A percentile compares a stretch with the other conserved stretches of the same genome.
These are phyloP conservation scores for Sindora glabra DNA, from an alignment of 306 rosid species.

Conservation along the genomic window DNA sequence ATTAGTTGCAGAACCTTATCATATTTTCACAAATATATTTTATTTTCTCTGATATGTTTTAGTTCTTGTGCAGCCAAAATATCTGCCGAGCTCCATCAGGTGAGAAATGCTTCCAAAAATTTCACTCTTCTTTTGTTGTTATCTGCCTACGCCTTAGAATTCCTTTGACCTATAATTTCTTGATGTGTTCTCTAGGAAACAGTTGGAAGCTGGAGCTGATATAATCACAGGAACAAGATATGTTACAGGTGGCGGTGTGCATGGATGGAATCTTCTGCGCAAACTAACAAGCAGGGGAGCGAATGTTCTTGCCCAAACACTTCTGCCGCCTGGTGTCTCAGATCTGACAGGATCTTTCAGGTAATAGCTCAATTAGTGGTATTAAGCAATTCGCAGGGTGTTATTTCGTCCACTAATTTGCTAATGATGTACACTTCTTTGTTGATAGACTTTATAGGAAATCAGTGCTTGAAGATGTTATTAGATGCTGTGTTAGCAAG, in stretches of 20 bases:
- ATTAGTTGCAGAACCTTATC: background rate
- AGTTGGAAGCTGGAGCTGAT: conserved; percentile 72
- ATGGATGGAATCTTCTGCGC: conserved; percentile 99
- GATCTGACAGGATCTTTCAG: conserved; percentile 96
- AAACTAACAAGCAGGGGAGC: conserved; percentile 98
- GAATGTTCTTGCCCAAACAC: conserved; percentile 93
- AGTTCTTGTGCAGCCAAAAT: conserved; percentile 72
- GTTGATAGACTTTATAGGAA: conserved; percentile 73
- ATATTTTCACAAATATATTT: background rate
- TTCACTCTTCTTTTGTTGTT: conserved; percentile 1
- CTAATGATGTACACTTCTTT: conserved; percentile 10
- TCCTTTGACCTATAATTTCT: too few species aligned
- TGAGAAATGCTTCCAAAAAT: conserved; percentile 18
- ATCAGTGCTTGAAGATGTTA: conserved; percentile 84
- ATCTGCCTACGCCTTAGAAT: background rate
- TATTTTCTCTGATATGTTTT: conserved; percentile 18
- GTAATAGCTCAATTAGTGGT: conserved; percentile 31
- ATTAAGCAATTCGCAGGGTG: conserved; percentile 4
- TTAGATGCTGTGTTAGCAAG: conserved; percentile 84
- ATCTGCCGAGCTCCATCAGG: conserved; percentile 77
- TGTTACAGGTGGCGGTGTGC: conserved; percentile 90
- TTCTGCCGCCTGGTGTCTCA: conserved; percentile 95
- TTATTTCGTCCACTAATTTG: conserved; percentile 14
- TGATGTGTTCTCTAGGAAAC: conserved; percentile 54
- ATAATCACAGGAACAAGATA: conserved; percentile 95